Evolutionary conservation across 2,329 filamentous ascomycete genomes (phyloP).

Genomic region (Ophiocordyceps camponoti-saundersi): DNA sequence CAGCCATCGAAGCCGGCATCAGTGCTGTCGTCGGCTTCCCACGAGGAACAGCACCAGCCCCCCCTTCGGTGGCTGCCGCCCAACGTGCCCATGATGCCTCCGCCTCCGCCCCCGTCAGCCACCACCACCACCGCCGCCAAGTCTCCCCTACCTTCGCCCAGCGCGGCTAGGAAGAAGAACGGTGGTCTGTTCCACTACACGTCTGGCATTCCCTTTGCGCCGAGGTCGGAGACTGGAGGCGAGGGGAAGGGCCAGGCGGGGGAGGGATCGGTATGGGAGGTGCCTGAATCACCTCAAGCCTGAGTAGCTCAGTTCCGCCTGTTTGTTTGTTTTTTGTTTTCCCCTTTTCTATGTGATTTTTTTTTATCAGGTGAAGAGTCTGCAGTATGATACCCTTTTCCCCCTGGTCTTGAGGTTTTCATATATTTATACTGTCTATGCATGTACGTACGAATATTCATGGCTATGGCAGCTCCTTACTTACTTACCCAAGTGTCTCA

Average conservation of each 20-base stretch:
- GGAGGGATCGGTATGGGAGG: conserved; percentile 1
- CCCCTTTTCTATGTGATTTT: not conserved
- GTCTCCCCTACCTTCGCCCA: conserved; percentile 16
- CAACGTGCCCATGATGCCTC: conserved; percentile 20
- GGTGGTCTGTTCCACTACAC: conserved; percentile 19
- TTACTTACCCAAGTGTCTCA: too few species aligned
- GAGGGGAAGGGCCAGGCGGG: not conserved
- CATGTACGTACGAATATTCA: not conserved
- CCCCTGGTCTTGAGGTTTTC: not conserved
- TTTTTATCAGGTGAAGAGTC: not conserved
- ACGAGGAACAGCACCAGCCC: conserved; percentile 14
- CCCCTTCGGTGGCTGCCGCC: conserved; percentile 33
- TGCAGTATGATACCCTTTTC: conserved; percentile 2
- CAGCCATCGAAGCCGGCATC: conserved; percentile 32
- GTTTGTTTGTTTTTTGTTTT: not conserved
- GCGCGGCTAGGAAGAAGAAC: conserved; percentile 16
- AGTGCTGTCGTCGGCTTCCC: conserved; percentile 17
- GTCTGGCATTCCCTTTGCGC: conserved; percentile 31
- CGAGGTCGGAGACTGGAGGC: conserved; percentile 6
- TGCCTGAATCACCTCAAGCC: conserved; percentile 16
- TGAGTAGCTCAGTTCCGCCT: not conserved
- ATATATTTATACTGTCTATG: not conserved
- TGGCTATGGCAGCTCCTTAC: too few species aligned
- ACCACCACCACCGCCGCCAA: conserved; percentile 4
- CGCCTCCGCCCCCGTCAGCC: too few species aligned